These are phyloP conservation scores for Chrysoporthe austroafricana DNA, from an alignment of 2,329 filamentous ascomycete genomes.

Conservation along the genomic window DNA sequence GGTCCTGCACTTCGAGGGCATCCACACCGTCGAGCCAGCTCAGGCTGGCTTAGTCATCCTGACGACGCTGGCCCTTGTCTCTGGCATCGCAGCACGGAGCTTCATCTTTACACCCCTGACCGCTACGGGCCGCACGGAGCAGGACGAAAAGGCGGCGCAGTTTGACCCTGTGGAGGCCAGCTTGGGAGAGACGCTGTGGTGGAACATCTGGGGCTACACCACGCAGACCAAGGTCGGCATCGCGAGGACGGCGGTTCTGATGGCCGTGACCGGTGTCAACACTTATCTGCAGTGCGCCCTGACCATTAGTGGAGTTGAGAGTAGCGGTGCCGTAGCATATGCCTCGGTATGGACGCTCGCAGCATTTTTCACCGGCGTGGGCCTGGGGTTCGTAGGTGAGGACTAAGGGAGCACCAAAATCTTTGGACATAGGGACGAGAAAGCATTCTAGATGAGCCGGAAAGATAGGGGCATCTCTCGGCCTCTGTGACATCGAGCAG, in stretches of 20 bases:
- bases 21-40: constrained; percentile 70
- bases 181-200: constrained; percentile 70
- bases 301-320: constrained; percentile 71
- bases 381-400: constrained; percentile 55
- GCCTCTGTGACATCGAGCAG: constrained; percentile 8
- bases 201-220: constrained; percentile 73
- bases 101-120: constrained; percentile 78
- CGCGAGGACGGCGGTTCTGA: constrained; percentile 63
- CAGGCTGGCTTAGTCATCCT: constrained; percentile 62
- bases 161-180: constrained; percentile 70
- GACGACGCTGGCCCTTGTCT: constrained; percentile 46
- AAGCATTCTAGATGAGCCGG: background rate
- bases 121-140: constrained; percentile 52
- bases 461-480: constrained; percentile 13
- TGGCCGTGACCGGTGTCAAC: constrained; percentile 59
- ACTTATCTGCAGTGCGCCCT: constrained; percentile 68
- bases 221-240: constrained; percentile 66
- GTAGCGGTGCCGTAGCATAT: constrained; percentile 72
- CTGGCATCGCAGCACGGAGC: constrained; percentile 72
- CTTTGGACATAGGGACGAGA: background rate
- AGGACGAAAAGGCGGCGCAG: constrained; percentile 51
- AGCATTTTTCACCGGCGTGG: constrained; percentile 61
- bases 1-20: constrained; percentile 73
- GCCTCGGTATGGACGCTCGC: constrained; percentile 75
- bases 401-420: constrained; percentile 39